These are phyloP conservation scores for Brassica hybrid DNA, from an alignment of 441 rosid genomes.

Conservation along the genomic window DNA sequence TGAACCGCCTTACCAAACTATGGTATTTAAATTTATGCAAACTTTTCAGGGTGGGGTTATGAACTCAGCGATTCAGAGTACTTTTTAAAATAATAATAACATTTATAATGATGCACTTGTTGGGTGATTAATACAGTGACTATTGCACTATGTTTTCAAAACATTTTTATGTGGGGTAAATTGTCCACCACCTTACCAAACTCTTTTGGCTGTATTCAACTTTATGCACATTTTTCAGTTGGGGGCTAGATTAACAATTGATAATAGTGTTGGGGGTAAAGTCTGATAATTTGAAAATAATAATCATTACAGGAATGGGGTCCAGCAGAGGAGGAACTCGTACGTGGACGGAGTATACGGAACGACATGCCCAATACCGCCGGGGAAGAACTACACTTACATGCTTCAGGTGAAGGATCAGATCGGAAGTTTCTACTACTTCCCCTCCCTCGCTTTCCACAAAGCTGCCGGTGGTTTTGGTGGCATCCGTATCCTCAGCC, in stretches of 20 bases:
- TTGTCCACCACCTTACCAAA: conserved; percentile 5
- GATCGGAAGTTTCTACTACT: conserved; percentile 92
- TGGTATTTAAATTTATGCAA: conserved; percentile 3
- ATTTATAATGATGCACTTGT: neutral
- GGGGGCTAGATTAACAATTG: neutral
- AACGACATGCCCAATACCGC: conserved; percentile 95
- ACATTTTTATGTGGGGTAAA: neutral
- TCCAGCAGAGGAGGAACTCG: conserved; percentile 90
- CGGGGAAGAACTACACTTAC: conserved; percentile 87
- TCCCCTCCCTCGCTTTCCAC: conserved; percentile 90
- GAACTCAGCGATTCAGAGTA: neutral
- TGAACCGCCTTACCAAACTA: conserved; percentile 1
- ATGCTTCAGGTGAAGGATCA: conserved; percentile 93
- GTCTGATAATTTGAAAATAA: neutral
- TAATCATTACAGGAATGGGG: conserved; percentile 61
- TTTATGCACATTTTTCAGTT: neutral
- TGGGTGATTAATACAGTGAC: neutral
- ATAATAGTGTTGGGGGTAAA: neutral
- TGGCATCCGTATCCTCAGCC: conserved; percentile 82
- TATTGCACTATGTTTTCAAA: neutral
- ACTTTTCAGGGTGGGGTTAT: neutral
- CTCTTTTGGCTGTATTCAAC: conserved; percentile 9
- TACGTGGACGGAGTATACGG: conserved; percentile 83
- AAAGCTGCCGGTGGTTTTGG: conserved; percentile 98
- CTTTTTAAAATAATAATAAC: neutral